These are phyloP conservation scores for Dichomitus squalens DNA, from an alignment of 1,284 basidiomycete genomes.

Conservation along the genomic window DNA sequence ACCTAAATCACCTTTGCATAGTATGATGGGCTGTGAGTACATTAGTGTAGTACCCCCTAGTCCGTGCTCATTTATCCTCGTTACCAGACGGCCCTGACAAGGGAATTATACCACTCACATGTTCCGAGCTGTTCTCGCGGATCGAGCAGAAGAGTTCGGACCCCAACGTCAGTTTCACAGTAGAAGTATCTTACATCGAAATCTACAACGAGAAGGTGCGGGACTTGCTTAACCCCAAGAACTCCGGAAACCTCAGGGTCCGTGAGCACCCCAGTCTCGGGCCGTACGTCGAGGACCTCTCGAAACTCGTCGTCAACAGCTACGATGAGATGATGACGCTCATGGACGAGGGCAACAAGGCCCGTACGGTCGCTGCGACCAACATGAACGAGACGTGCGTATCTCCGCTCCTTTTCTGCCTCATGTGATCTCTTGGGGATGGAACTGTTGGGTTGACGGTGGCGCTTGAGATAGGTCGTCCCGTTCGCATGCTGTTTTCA, in stretches of 20 bases:
- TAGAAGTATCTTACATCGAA: constrained; percentile 98
- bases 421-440: background rate
- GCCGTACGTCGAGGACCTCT: constrained; percentile 97
- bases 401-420: background rate
- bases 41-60: background rate
- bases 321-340: constrained; percentile 97
- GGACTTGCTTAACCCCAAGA: constrained; percentile 96
- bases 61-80: constrained; percentile 5
- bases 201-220: constrained; percentile 99
- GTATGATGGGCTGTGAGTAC: constrained; percentile 98
- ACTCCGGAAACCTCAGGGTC: constrained; percentile 93
- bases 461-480: constrained; percentile 65
- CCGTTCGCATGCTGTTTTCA: constrained; percentile 97
- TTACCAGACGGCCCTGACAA: constrained; percentile 88
- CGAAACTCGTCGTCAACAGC: constrained; percentile 88
- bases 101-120: constrained; percentile 96
- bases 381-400: constrained; percentile 98
- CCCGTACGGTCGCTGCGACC: constrained; percentile 95
- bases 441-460: background rate
- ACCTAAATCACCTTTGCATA: constrained; percentile 34
- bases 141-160: constrained; percentile 75
- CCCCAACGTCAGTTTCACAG: constrained; percentile 78
- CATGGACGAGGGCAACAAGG: constrained; percentile 99
- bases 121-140: constrained; percentile 88
- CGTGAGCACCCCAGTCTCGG: constrained; percentile 94